Evolutionary conservation across 164 flowering plant genomes (phyloP), one percentile per base, ranked within the genome.

Genomic region (Macadamia tetraphylla): DNA sequence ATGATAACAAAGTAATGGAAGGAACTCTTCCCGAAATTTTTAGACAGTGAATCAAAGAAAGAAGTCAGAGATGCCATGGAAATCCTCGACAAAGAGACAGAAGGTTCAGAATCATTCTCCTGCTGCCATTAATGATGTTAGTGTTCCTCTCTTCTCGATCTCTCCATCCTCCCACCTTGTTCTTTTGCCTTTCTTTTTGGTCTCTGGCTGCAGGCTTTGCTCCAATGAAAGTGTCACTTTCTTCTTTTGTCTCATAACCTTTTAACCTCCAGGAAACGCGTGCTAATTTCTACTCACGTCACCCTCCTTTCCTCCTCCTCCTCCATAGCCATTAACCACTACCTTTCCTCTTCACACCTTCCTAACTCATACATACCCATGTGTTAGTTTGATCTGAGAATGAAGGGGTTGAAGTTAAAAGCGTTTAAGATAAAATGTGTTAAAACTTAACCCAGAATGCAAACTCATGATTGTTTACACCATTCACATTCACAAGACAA

Each of bases 391-490:
- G n/a, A n/a, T n/a, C n/a, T n/a, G n/a, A n/a, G n/a, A n/a, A n/a
- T n/a, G n/a, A n/a, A n/a, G n/a, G n/a, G n/a, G n/a, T n/a, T n/a
- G n/a, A n/a, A n/a, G n/a, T n/a, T n/a, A n/a, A n/a, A n/a, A n/a
- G n/a, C n/a, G n/a, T n/a, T n/a, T n/a, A n/a, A n/a, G n/a, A n/a
- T n/a, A n/a, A n/a, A n/a, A n/a, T n/a, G n/a, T n/a, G n/a, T n/a
- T n/a, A n/a, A n/a, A n/a, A n/a, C n/a, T n/a, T n/a, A n/a, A n/a
- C n/a, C n/a, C n/a, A n/a, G n/a, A n/a, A n/a, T n/a, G n/a, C n/a
- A n/a, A n/a, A n/a, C n/a, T n/a, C n/a, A n/a, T 83, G 80, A 88
- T 87, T 86, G 87, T 88, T 87, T 71, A 81, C 71, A 81, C 89
- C 88, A 85, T 85, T 83, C 80, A 79, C 82, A 83, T 64, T 67